These are phyloP conservation scores for Fagopyrum tataricum DNA, from an alignment of 148 eudicot species.

Conservation along the genomic window DNA sequence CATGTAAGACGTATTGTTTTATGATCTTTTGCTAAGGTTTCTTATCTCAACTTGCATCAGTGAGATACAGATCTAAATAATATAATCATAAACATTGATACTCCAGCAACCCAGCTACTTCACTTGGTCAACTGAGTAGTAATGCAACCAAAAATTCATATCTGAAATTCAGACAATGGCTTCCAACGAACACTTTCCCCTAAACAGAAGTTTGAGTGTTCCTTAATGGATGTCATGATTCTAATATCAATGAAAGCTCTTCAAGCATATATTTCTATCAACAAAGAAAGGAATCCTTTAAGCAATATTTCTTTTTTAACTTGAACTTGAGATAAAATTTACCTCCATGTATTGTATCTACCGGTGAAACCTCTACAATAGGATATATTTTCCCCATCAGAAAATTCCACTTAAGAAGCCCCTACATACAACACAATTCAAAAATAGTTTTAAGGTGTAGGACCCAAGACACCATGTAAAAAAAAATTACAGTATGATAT, in stretches of 20 bases:
- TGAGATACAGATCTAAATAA: not conserved
- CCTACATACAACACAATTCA: conserved; percentile 3
- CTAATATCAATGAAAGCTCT: not conserved
- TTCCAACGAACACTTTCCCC: not conserved
- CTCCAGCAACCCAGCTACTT: not conserved
- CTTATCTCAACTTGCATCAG: too few relatives aligned
- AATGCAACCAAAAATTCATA: not conserved
- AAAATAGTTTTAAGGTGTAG: not conserved
- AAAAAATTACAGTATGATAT: not conserved
- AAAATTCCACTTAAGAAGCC: conserved; percentile 16
- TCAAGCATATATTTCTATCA: not conserved
- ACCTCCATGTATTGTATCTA: not conserved
- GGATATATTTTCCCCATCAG: not conserved
- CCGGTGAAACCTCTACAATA: not conserved
- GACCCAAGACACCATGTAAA: not conserved
- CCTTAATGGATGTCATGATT: not conserved
- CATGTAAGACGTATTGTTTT: too few relatives aligned
- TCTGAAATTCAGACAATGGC: not conserved
- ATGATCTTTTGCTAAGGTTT: too few relatives aligned
- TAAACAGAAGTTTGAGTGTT: not conserved
- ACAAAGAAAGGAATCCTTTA: not conserved
- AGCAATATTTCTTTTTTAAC: not conserved
- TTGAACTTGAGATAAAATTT: not conserved
- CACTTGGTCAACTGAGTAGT: not conserved
- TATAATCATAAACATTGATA: not conserved